Evolutionary conservation across 1,284 basidiomycete species (phyloP).

Genomic region (Puccinia hordei): DNA sequence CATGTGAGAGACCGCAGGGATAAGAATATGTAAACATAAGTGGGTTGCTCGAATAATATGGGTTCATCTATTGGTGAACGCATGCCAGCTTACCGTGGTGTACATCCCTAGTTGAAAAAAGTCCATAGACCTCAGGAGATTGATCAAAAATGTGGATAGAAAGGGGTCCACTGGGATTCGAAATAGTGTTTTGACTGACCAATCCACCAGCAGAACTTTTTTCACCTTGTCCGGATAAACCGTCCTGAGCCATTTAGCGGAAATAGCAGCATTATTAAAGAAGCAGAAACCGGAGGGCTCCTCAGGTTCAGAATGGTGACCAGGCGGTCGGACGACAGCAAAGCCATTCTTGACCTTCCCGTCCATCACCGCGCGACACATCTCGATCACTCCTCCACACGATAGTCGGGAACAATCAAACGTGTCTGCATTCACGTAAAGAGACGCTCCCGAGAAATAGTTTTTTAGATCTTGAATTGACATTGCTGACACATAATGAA

Average conservation of each 20-base stretch:
- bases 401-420: slow-evolving; percentile 82
- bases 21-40: too few relatives aligned
- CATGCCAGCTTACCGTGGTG: slow-evolving; percentile 74
- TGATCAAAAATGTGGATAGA: slow-evolving; percentile 24
- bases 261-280: slow-evolving; percentile 97
- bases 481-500: slow-evolving; percentile 64
- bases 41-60: neutral
- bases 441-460: slow-evolving; percentile 84
- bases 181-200: slow-evolving; percentile 65
- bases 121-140: slow-evolving; percentile 4
- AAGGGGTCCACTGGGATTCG: neutral
- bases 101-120: slow-evolving; percentile 73
- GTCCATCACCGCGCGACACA: slow-evolving; percentile 80
- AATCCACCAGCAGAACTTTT: slow-evolving; percentile 89
- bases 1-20: neutral
- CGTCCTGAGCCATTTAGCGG: slow-evolving; percentile 63
- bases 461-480: slow-evolving; percentile 71
- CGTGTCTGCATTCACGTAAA: slow-evolving; percentile 86
- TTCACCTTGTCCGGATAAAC: slow-evolving; percentile 64
- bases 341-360: slow-evolving; percentile 81
- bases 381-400: slow-evolving; percentile 92
- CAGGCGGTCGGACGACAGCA: slow-evolving; percentile 93
- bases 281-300: slow-evolving; percentile 99
- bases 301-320: slow-evolving; percentile 97
- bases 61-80: neutral